Evolutionary conservation across 768 basidiomycete species (phyloP).

Genomic region (Phaeotremella fagi): DNA sequence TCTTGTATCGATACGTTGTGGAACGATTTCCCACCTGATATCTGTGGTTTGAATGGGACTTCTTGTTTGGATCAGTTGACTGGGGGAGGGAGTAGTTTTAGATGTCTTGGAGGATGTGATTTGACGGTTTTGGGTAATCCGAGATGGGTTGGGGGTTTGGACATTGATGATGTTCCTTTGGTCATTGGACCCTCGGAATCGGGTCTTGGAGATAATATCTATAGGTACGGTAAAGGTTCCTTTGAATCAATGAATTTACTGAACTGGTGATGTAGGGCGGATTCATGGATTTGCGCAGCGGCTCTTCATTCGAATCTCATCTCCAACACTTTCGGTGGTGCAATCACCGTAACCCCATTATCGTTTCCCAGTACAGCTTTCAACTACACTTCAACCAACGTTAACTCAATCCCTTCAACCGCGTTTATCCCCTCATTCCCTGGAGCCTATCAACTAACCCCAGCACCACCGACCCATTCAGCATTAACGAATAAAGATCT

Average conservation of each 20-base stretch:
- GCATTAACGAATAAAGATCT: constrained; percentile 20
- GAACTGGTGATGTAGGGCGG: constrained; percentile 19
- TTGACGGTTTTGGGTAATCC: constrained; percentile 33
- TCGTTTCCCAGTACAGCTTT: constrained; percentile 11
- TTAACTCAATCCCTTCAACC: constrained; percentile 18
- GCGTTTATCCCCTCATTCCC: constrained; percentile 25
- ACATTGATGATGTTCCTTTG: constrained; percentile 20
- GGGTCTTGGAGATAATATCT: constrained; percentile 13
- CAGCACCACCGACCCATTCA: not conserved
- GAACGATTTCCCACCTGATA: constrained; percentile 38
- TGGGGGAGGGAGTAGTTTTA: constrained; percentile 6
- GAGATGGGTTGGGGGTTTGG: constrained; percentile 26
- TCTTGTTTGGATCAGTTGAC: constrained; percentile 17
- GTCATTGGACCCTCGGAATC: constrained; percentile 26
- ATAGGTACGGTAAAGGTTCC: constrained; percentile 24
- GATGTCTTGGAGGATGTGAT: constrained; percentile 37
- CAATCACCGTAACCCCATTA: constrained; percentile 19
- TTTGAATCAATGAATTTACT: not conserved
- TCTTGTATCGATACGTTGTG: constrained; percentile 23
- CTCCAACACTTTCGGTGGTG: constrained; percentile 23
- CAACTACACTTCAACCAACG: constrained; percentile 7
- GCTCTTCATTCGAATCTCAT: constrained; percentile 31
- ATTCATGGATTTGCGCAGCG: constrained; percentile 41
- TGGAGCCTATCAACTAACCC: constrained; percentile 22
- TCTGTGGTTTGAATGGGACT: constrained; percentile 29